These are phyloP conservation scores for Sporothrix brunneoviolacea DNA, from an alignment of 2,329 filamentous ascomycete species.

Conservation along the genomic window DNA sequence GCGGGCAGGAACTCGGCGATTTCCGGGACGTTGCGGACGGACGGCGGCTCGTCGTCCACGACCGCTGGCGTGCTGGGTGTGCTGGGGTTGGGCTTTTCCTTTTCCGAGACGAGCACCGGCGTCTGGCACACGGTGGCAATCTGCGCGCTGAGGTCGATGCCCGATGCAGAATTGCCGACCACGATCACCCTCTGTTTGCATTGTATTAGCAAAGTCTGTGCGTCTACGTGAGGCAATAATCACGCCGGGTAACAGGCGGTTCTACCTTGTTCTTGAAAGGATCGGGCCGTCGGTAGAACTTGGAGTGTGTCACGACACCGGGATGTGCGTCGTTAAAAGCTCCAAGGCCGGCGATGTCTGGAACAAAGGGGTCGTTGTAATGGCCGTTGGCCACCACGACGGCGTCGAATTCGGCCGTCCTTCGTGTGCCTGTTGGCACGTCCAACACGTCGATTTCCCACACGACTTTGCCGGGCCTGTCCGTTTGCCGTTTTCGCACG, in stretches of 20 bases:
- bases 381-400: constrained; percentile 58
- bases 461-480: no score
- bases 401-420: constrained; percentile 47
- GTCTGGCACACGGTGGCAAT: constrained; percentile 45
- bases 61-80: constrained; percentile 23
- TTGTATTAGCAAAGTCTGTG: no score
- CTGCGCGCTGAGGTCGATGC: constrained; percentile 37
- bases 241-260: no score
- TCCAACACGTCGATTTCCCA: constrained; percentile 28
- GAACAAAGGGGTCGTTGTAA: constrained; percentile 57
- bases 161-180: constrained; percentile 44
- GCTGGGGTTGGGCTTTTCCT: neutral
- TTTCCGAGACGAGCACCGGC: constrained; percentile 29
- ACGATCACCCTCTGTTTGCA: constrained; percentile 44
- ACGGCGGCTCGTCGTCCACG: neutral
- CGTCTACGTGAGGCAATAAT: no score
- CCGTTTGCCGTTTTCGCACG: neutral
- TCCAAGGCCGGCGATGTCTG: constrained; percentile 51
- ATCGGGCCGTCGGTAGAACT: constrained; percentile 51
- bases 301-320: constrained; percentile 58
- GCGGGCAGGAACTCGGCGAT: constrained; percentile 41
- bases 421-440: constrained; percentile 22
- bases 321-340: constrained; percentile 50
- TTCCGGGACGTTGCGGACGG: constrained; percentile 24
- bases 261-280: constrained; percentile 25